Evolutionary conservation across 2,329 filamentous ascomycete species (phyloP).

Genomic region (Stachybotrys echinatus): DNA sequence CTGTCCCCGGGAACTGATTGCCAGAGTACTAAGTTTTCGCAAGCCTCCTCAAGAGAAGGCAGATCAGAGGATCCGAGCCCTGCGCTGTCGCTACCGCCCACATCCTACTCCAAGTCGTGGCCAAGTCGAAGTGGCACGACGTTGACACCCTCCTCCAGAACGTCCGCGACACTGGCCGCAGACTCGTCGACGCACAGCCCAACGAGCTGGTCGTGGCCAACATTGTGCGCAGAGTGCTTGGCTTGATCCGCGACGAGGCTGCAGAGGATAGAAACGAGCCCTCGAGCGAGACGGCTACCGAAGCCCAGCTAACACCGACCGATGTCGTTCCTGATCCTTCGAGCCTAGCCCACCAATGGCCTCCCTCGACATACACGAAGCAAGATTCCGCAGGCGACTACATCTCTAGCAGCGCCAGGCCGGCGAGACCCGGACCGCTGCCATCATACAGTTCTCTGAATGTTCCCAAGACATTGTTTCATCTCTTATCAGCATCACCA

Average conservation of each 20-base stretch:
- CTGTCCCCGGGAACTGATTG: constrained; percentile 1
- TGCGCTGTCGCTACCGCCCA: constrained; percentile 90
- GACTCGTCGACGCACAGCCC: constrained; percentile 77
- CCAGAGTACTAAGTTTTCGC: constrained; percentile 6
- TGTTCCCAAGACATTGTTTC: constrained; percentile 76
- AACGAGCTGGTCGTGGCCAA: constrained; percentile 91
- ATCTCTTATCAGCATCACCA: constrained; percentile 70
- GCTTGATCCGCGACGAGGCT: constrained; percentile 86
- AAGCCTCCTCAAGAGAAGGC: constrained; percentile 82
- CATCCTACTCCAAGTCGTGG: constrained; percentile 81
- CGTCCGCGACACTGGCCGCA: constrained; percentile 72
- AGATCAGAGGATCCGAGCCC: constrained; percentile 81
- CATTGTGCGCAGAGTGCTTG: constrained; percentile 83
- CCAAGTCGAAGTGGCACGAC: constrained; percentile 71
- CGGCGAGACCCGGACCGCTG: constrained; percentile 53
- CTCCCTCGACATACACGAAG: constrained; percentile 25
- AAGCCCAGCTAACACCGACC: constrained; percentile 33
- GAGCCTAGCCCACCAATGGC: constrained; percentile 22
- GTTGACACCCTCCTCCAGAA: constrained; percentile 74
- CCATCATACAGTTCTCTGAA: constrained; percentile 60
- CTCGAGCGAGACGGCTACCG: constrained; percentile 54
- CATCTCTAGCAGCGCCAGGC: constrained; percentile 19
- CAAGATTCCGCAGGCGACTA: constrained; percentile 26
- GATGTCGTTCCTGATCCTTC: constrained; percentile 27
- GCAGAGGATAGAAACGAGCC: constrained; percentile 69